A percentile compares a stretch with the other conserved stretches of the same genome.
Evolutionary conservation across 805 yeast genomes (phyloP).

Genomic region (Wickerhamomyces hampshirensis): DNA sequence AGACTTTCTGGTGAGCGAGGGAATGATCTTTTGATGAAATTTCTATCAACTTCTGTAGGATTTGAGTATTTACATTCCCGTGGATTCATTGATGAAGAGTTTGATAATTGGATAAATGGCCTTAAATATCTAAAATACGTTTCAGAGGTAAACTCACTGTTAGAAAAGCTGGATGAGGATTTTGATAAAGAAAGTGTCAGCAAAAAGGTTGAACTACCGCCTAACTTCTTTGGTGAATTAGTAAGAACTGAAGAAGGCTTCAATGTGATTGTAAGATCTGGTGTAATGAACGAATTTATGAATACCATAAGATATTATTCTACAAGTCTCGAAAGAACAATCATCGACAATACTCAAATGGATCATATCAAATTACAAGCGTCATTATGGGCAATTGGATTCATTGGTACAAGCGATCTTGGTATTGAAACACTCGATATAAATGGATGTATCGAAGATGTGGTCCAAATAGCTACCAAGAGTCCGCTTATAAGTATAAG

Average conservation of each 20-base stretch:
- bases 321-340: constrained; percentile 16
- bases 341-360: constrained; percentile 28
- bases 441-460: constrained; percentile 44
- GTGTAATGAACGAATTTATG: constrained; percentile 38
- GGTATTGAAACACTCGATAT: constrained; percentile 63
- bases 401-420: constrained; percentile 64
- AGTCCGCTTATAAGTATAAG: constrained; percentile 55
- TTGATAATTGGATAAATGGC: constrained; percentile 59
- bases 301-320: constrained; percentile 31
- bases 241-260: constrained; percentile 81
- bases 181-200: constrained; percentile 5
- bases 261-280: constrained; percentile 47
- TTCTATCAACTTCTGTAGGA: constrained; percentile 65
- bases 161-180: constrained; percentile 23
- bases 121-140: constrained; percentile 43
- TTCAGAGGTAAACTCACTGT: constrained; percentile 38
- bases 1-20: constrained; percentile 24
- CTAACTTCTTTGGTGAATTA: constrained; percentile 75
- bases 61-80: constrained; percentile 56
- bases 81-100: constrained; percentile 59
- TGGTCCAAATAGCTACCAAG: constrained; percentile 44
- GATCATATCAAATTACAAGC: constrained; percentile 53
- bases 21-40: constrained; percentile 54
- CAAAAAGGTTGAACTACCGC: constrained; percentile 34
- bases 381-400: constrained; percentile 83